These are phyloP conservation scores for Trichothecium sympodiale DNA, from an alignment of 2,329 filamentous ascomycete genomes.

Conservation along the genomic window DNA sequence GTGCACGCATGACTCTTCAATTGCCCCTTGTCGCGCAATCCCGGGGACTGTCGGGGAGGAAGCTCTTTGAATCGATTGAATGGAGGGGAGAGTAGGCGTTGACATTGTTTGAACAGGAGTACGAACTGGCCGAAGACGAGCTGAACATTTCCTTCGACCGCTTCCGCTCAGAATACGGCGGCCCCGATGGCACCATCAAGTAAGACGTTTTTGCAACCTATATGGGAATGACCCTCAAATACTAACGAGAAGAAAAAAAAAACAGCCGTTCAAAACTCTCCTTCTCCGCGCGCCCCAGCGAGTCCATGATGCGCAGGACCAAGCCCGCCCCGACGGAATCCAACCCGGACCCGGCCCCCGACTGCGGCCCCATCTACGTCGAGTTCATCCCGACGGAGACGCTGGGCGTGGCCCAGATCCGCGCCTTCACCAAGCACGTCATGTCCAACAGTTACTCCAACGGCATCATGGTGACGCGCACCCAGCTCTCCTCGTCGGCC, in stretches of 20 bases:
- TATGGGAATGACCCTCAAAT: background rate
- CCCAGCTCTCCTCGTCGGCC: conserved; percentile 73
- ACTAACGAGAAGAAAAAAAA: no score
- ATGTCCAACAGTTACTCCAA: conserved; percentile 72
- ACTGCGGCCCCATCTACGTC: conserved; percentile 83
- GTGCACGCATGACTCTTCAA: background rate
- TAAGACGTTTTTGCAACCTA: conserved; percentile 33
- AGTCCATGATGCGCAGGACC: conserved; percentile 76
- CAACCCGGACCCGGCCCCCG: conserved; percentile 59
- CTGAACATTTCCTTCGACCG: conserved; percentile 75
- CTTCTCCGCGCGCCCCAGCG: conserved; percentile 78
- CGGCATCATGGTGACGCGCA: conserved; percentile 81
- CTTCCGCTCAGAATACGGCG: conserved; percentile 63
- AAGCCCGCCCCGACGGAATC: conserved; percentile 57
- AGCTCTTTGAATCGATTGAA: no score
- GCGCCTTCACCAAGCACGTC: conserved; percentile 76
- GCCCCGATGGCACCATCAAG: conserved; percentile 64
- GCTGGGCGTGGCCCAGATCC: conserved; percentile 87
- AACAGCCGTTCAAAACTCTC: conserved; percentile 70
- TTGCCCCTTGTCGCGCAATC: no score
- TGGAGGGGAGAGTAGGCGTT: background rate
- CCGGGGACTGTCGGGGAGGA: no score
- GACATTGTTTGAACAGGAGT: conserved; percentile 50
- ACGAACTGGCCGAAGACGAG: conserved; percentile 84
- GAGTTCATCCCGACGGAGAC: conserved; percentile 76